Base-by-base conservation (phyloP, 2,329 filamentous ascomycete genomes). In the Penicillium sp. region DNA sequence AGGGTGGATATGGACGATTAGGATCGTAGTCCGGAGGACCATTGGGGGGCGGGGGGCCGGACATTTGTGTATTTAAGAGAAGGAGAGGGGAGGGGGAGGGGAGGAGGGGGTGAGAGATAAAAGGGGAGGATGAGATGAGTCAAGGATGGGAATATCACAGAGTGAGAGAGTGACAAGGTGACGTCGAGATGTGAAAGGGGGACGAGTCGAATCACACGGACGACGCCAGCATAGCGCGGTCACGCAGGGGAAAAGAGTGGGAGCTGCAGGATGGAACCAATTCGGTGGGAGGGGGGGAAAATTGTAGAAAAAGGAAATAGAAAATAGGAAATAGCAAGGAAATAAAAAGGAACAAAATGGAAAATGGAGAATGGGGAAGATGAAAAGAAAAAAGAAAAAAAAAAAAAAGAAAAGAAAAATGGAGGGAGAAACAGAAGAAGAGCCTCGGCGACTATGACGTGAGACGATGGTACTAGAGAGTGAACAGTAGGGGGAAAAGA, bases 1-100 rank as follows among this genome's bases (percentile, higher is more conserved):
- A 76, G 59, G 72, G 72, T 52, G 72, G 71, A 67, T 77, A 76
- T 67, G 74, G 75, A 56, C 75, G 75, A 67, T 70, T 71, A 55
- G 75, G 71, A 67, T 79, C 77, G 67, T 64, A 66, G 58, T 71
- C 68, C 67, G 71, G 67, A 58, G 74, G 71, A 63, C 39, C 39
- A 43, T 43, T 43, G 23, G 39, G 23, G 42, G 42, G 26, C 16
- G 42, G 42, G 33, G 77, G 75, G 69, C 63, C 69, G 67, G 73
- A 75, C 73, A 76, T 76, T 75, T 65, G 71, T 68, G 62, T 62
- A 56, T 48, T 28, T 28, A 57, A 56, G 52, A 54, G 50, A 63
- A 57, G 63, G 56, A 56, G 6, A n/a, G n/a, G 11, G 24, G 16
- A 61, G 58, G 55, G 58, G 56, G 52, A 55, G 44, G 37, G 40